Evolutionary conservation across 2,329 filamentous ascomycete species (phyloP), one percentile per base, ranked within the genome.

Genomic region (Ustulina deusta): DNA sequence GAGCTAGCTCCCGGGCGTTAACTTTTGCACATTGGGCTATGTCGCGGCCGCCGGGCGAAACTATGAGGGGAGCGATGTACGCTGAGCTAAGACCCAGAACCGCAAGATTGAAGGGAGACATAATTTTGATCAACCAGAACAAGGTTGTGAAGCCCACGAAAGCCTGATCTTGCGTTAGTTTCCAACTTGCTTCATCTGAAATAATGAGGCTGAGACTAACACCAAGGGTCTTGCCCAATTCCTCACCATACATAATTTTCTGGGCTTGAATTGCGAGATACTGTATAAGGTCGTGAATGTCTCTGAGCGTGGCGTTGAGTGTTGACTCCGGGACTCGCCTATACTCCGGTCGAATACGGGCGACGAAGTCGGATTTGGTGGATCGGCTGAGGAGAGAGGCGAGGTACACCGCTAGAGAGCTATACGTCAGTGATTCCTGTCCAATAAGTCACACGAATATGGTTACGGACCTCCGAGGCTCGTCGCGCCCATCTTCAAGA

Each of bases 211-310:
- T 6, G 42, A 44, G 15, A 58, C 58, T 56, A 34, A 66, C 64
- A 25, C 51, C 52, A 15, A 62, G 34, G 11, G 64, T 58, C 49
- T 56, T 58, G 17, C 27, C 9, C 17, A 62, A n/a, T 5, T 66
- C 32, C 44, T 61, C 64, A 1, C 58, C 58, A 29, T 61, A 62
- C 2, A 66, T 29, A 13, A 52, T 58, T 36, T 51, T 61, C 46
- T 66, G 64, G 6, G 10, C 22, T 38, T 66, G 38, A 20, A 66
- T n/a, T 3, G 49, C 51, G 15, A 56, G 36, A 34, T 49, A 66
- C 29, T 66, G 64, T 6, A 62, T 36, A 44, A 66, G 44, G 15
- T 66, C 64, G 17, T 66, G 64, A 9, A 66, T 38, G 20, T 66
- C 64, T 17, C 27, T 56, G 10, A 66, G 64, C 3, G 64, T 66